These are phyloP conservation scores for Penicillium maclennaniae DNA, from an alignment of 495 filamentous ascomycete species.

Conservation along the genomic window DNA sequence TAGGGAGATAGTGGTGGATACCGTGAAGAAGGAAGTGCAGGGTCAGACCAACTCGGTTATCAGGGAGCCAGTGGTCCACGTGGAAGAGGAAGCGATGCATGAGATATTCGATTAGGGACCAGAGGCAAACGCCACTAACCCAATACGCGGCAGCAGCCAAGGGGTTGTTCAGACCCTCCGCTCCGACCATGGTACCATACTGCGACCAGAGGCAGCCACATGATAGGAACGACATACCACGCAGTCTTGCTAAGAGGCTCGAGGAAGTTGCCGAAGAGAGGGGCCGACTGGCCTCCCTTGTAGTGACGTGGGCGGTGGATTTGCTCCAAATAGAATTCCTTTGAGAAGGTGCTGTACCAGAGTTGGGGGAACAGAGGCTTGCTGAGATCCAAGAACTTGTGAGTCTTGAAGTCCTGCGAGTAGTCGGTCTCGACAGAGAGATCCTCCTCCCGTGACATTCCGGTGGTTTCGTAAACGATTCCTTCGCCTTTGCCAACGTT, in stretches of 20 bases:
- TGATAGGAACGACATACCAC: slow-evolving; percentile 80
- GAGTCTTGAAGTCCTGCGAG: slow-evolving; percentile 67
- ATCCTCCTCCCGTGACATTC: slow-evolving; percentile 82
- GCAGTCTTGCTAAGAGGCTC: slow-evolving; percentile 91
- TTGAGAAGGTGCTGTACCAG: slow-evolving; percentile 81
- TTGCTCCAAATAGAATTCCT: slow-evolving; percentile 93
- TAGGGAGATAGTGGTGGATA: slow-evolving; percentile 96
- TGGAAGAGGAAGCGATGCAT: slow-evolving; percentile 95
- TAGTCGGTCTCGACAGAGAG: slow-evolving; percentile 80
- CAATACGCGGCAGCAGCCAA: slow-evolving; percentile 52
- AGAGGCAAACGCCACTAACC: slow-evolving; percentile 63
- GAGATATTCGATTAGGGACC: slow-evolving; percentile 88
- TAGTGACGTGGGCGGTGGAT: slow-evolving; percentile 95
- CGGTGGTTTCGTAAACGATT: slow-evolving; percentile 67
- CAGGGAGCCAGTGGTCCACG: slow-evolving; percentile 83
- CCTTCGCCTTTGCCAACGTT: slow-evolving; percentile 31
- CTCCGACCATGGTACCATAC: slow-evolving; percentile 71
- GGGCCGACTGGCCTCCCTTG: slow-evolving; percentile 85
- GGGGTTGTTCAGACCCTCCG: slow-evolving; percentile 49
- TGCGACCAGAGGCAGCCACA: slow-evolving; percentile 81
- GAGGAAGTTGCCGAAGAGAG: slow-evolving; percentile 95
- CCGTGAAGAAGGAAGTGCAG: slow-evolving; percentile 93
- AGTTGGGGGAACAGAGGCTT: slow-evolving; percentile 84
- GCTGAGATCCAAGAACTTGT: slow-evolving; percentile 92
- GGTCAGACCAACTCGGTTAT: slow-evolving; percentile 86